Evolutionary conservation across 108 stramenopile genomes (phyloP), one percentile per base, ranked within the genome.

Genomic region (Asterionellopsis glacialis): DNA sequence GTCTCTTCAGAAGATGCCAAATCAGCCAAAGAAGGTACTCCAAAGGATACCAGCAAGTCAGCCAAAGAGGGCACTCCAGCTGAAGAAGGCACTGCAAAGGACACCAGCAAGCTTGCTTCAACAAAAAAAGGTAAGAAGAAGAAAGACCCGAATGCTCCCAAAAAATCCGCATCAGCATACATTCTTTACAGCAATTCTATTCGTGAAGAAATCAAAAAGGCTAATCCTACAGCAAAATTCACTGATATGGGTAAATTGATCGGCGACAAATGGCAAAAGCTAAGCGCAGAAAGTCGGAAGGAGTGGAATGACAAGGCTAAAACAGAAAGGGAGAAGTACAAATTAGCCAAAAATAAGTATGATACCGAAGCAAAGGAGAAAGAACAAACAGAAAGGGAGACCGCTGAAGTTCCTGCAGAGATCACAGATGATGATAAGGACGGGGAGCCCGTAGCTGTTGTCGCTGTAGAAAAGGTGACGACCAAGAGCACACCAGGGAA

Each of bases 71-170:
- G n/a, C n/a, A n/a, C n/a, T n/a, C n/a, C n/a, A n/a, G n/a, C n/a
- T n/a, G n/a, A n/a, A n/a, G n/a, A n/a, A n/a, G n/a, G n/a, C n/a
- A n/a, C n/a, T n/a, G n/a, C n/a, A n/a, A n/a, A n/a, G n/a, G n/a
- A n/a, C n/a, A n/a, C n/a, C n/a, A n/a, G n/a, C n/a, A n/a, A n/a
- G n/a, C n/a, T n/a, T n/a, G n/a, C 33, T 33, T 2, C 33, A 33
- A 2, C 33, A 5, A 5, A 2, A 5, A 33, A 33, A 33, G 33
- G 33, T 13, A 82, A 77, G 67, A 61, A 45, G 21, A 78, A 79
- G 63, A 85, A 85, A 51, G 83, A 85, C 56, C 80, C 80, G 6
- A 85, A 85, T 65, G 84, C 75, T 40, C 81, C 81, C 0, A 89
- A 90, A 72, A 56, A 67, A 42, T 70, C 77, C 13, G 57, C 52